phyloP scores from a whole-genome alignment of 305 asterid genomes.

The Solanum hybrid region DNA sequence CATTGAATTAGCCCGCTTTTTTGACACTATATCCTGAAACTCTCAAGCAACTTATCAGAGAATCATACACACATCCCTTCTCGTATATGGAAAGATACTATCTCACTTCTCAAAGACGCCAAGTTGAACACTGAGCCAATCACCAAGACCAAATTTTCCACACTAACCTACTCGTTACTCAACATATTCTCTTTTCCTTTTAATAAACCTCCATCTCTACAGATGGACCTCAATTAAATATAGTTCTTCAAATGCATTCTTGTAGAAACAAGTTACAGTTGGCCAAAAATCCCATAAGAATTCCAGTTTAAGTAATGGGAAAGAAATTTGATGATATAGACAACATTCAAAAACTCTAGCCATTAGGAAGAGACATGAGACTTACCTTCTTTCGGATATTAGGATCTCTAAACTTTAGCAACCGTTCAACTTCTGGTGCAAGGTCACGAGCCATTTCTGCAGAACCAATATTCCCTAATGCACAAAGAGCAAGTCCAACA shows the following conservation, averaged over 20 bases:
- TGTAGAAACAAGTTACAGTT: background rate
- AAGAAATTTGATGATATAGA: background rate
- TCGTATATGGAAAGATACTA: background rate
- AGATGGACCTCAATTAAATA: background rate
- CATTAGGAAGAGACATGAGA: background rate
- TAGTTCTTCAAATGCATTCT: background rate
- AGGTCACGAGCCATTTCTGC: conserved; percentile 99
- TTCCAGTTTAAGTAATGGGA: background rate
- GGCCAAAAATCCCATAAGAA: background rate
- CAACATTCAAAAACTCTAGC: background rate
- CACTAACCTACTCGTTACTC: background rate
- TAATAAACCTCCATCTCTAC: background rate
- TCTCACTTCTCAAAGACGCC: background rate
- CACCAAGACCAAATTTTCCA: background rate
- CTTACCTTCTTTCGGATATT: conserved; percentile 90
- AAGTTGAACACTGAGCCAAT: background rate
- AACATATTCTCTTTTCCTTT: background rate
- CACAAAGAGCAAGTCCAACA: conserved; percentile 99
- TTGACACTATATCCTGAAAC: background rate
- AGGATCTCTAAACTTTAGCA: conserved; percentile 96
- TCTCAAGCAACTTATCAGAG: background rate
- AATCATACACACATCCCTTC: background rate
- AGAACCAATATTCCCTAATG: conserved; percentile 91
- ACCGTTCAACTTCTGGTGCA: conserved; percentile 92
- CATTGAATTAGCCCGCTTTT: background rate